These are phyloP conservation scores for Prunus mume DNA, from an alignment of 306 rosid genomes.

Conservation along the genomic window DNA sequence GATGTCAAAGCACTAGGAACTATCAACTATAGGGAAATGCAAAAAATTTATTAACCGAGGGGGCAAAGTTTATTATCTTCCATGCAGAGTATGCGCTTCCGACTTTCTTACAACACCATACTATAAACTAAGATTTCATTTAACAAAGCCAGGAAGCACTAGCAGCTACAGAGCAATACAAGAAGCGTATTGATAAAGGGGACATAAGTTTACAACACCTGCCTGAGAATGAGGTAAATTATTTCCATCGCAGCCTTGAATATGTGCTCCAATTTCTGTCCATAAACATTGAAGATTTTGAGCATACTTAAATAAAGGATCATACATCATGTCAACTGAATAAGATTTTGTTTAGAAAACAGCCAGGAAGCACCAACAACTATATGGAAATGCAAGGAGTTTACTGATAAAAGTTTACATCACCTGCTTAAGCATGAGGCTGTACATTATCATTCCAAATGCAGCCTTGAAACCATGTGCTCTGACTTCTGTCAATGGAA, in stretches of 20 bases:
- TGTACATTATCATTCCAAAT: constrained; percentile 26
- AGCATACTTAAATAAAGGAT: constrained; percentile 9
- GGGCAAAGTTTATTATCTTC: constrained; percentile 23
- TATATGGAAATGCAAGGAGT: neutral
- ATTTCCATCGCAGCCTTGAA: constrained; percentile 37
- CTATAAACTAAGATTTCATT: neutral
- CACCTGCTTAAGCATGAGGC: constrained; percentile 7
- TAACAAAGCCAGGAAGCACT: neutral
- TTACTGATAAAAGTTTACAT: constrained; percentile 14
- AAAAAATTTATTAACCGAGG: neutral
- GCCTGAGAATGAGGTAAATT: constrained; percentile 17
- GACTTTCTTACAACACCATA: neutral
- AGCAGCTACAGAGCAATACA: neutral
- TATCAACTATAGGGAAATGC: neutral
- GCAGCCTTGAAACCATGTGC: constrained; percentile 74
- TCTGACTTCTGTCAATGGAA: constrained; percentile 53
- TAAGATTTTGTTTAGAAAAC: neutral
- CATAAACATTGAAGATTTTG: constrained; percentile 2
- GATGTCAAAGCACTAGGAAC: neutral
- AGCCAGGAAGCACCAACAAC: neutral
- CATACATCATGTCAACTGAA: neutral
- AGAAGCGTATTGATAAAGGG: neutral
- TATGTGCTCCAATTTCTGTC: constrained; percentile 72
- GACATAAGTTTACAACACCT: constrained; percentile 2
- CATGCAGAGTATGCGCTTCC: constrained; percentile 22